Percentiles rank a stretch among this genome's conserved stretches.
These are phyloP conservation scores for Rhodamnia argentea DNA, from an alignment of 345 rosid genomes.

Conservation along the genomic window DNA sequence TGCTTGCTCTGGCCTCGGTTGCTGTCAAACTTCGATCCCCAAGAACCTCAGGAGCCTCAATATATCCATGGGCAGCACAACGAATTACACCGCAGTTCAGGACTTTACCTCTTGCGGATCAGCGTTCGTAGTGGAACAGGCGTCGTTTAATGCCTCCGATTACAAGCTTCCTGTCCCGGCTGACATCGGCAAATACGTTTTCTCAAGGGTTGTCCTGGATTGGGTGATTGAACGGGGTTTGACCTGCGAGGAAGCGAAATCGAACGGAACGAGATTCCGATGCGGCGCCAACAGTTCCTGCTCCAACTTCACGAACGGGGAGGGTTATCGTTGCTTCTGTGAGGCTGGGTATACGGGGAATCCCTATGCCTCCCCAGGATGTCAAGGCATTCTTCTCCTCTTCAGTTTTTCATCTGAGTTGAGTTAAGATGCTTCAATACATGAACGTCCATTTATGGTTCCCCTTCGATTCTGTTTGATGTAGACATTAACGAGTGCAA, in stretches of 20 bases:
- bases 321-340: background rate
- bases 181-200: background rate
- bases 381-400: background rate
- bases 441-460: background rate
- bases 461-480: background rate
- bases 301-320: background rate
- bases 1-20: background rate
- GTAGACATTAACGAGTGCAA: background rate
- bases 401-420: background rate
- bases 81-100: background rate
- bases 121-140: background rate
- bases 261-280: rapidly evolving
- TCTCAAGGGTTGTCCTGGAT: background rate
- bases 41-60: background rate
- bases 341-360: background rate
- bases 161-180: background rate
- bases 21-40: background rate
- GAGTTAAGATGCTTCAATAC: background rate
- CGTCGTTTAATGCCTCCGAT: background rate
- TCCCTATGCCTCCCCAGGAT: background rate
- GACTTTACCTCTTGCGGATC: background rate
- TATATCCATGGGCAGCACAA: background rate
- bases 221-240: background rate
- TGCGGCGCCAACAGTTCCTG: background rate
- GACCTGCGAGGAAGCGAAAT: background rate